Conservation (phyloP, 441 rosid genomes). For the Arabidopsis hybrid region DNA sequence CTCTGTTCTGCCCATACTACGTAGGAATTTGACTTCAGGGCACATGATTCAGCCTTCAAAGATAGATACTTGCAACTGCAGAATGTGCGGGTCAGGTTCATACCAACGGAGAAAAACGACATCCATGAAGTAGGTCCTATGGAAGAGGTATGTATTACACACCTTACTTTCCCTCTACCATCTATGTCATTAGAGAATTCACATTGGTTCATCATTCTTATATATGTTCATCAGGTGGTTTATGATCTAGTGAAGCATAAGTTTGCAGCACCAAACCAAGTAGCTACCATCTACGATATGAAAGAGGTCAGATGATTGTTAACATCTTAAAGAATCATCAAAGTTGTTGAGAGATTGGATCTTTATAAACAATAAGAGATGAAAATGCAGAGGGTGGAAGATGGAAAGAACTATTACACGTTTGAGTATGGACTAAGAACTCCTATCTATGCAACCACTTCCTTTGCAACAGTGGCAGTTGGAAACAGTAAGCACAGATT, state of each 20-base stretch:
- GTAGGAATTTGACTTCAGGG: constrained; percentile 86
- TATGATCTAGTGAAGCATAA: constrained; percentile 64
- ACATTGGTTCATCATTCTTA: not conserved
- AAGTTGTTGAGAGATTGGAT: constrained; percentile 13
- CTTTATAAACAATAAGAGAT: not conserved
- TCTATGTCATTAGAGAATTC: not conserved
- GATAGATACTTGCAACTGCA: constrained; percentile 80
- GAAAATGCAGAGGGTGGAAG: constrained; percentile 64
- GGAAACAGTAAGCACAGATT: constrained; percentile 65
- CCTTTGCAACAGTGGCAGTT: constrained; percentile 81
- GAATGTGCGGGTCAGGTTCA: constrained; percentile 84
- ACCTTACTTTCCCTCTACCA: not conserved
- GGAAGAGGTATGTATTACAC: constrained; percentile 58
- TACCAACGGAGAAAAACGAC: constrained; percentile 75
- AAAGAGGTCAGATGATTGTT: constrained; percentile 62
- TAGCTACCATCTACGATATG: constrained; percentile 58
- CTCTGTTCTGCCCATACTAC: constrained; percentile 9
- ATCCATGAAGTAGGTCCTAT: constrained; percentile 79
- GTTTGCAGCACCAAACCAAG: constrained; percentile 80
- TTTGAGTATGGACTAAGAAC: constrained; percentile 80
- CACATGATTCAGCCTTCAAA: constrained; percentile 93
- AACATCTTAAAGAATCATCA: constrained; percentile 6
- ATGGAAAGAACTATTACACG: constrained; percentile 82
- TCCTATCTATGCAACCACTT: constrained; percentile 65
- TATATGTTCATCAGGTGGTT: constrained; percentile 55